Percentiles rank a stretch among this genome's conserved stretches.
Conservation (phyloP, 331 rosid species). For the Rhamnella rubrinervis region DNA sequence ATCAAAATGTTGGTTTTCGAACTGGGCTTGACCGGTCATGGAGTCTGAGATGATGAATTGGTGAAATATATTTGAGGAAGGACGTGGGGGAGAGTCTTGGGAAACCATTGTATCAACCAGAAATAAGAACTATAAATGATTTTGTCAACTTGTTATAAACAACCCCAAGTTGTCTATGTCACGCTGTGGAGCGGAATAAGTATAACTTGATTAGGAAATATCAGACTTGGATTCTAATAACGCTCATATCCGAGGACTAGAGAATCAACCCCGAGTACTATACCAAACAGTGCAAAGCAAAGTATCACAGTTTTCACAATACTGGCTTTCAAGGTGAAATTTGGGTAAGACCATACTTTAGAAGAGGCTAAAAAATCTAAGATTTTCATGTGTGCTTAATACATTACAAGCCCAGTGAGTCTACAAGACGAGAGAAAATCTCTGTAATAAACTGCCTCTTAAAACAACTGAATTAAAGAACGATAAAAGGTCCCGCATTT, state of each 20-base stretch:
- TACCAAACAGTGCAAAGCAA: conserved; percentile 17
- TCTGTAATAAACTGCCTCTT: conserved; percentile 28
- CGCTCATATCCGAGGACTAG: conserved; percentile 1
- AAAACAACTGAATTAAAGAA: conserved; percentile 20
- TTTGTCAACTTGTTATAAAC: conserved; percentile 6
- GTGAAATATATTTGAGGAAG: conserved; percentile 33
- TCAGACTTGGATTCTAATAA: not conserved
- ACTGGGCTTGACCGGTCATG: conserved; percentile 50
- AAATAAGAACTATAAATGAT: conserved; percentile 2
- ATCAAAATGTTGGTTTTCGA: conserved; percentile 51
- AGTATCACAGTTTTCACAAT: conserved; percentile 11
- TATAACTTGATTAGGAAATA: conserved; percentile 1
- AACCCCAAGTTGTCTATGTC: conserved; percentile 13
- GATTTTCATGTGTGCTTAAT: not conserved
- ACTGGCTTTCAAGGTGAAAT: conserved; percentile 24
- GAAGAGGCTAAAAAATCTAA: conserved; percentile 4
- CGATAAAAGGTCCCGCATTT: not conserved
- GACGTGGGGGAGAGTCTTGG: conserved; percentile 42
- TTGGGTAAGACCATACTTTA: conserved; percentile 15
- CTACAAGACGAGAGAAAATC: conserved; percentile 35
- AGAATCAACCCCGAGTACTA: conserved; percentile 1
- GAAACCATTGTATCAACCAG: conserved; percentile 25
- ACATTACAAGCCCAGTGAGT: not conserved
- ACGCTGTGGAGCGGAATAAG: conserved; percentile 10
- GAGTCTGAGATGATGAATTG: conserved; percentile 53